Conservation (phyloP, 441 rosid species). For the Arabidopsis lyrata region DNA sequence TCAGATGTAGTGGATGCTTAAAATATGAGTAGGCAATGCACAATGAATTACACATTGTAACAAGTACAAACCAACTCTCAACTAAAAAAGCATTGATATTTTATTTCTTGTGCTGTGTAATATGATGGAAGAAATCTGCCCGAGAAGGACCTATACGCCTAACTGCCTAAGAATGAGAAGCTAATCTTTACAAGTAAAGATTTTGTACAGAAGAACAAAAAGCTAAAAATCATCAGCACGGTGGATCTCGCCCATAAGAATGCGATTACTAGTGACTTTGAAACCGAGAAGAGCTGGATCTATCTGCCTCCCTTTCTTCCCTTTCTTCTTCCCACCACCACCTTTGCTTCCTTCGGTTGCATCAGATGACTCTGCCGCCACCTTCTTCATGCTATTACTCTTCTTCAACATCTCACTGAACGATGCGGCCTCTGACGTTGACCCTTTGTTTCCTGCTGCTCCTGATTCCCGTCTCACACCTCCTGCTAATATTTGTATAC, state of each 20-base stretch:
- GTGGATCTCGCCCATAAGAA: slow-evolving; percentile 88
- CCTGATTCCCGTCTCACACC: slow-evolving; percentile 26
- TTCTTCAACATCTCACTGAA: slow-evolving; percentile 72
- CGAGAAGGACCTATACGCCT: background rate
- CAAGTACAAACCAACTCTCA: background rate
- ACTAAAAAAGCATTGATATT: background rate
- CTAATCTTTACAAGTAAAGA: slow-evolving; percentile 23
- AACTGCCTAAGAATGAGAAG: background rate
- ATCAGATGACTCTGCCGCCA: slow-evolving; percentile 43
- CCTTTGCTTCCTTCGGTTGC: slow-evolving; percentile 47
- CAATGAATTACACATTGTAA: background rate
- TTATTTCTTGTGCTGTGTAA: background rate
- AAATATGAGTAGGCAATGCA: background rate
- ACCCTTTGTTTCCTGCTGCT: slow-evolving; percentile 47
- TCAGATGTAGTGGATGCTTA: background rate
- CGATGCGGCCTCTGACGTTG: slow-evolving; percentile 61
- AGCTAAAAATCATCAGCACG: slow-evolving; percentile 60
- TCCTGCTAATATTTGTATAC: background rate
- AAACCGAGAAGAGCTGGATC: slow-evolving; percentile 89
- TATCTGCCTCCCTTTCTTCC: slow-evolving; percentile 85
- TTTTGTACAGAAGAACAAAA: slow-evolving; percentile 14
- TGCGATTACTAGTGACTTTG: slow-evolving; percentile 86
- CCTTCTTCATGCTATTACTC: slow-evolving; percentile 55
- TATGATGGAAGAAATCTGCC: background rate
- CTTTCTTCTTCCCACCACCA: slow-evolving; percentile 73